Percentiles rank a stretch among this genome's conserved stretches.
Conservation (phyloP, 1,284 basidiomycete genomes). For the Ceratobasidium sp. region DNA sequence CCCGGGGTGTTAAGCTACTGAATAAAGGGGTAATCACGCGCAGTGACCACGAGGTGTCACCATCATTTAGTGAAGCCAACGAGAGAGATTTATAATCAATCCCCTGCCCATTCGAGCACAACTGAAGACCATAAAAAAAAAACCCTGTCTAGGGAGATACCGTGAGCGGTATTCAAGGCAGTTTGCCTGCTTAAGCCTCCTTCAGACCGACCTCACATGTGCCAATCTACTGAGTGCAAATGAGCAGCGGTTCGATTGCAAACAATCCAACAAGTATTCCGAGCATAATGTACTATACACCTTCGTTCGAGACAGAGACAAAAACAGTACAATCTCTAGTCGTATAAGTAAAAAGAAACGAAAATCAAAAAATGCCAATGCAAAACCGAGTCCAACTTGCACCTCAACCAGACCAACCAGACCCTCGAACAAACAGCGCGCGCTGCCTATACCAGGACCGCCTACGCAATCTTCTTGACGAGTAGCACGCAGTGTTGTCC, state of each 20-base stretch:
- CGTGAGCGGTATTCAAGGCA: too few relatives aligned
- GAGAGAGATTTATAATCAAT: too few relatives aligned
- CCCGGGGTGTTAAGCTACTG: too few relatives aligned
- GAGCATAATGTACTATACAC: conserved; percentile 28
- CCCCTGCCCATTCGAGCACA: too few relatives aligned
- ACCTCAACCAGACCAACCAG: not conserved
- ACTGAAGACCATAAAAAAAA: too few relatives aligned
- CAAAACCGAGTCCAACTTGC: not conserved
- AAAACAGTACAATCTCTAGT: conserved; percentile 26
- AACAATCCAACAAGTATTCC: not conserved
- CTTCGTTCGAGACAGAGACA: conserved; percentile 9
- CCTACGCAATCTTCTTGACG: conserved; percentile 37
- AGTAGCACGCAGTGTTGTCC: conserved; percentile 55
- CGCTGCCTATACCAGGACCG: not conserved
- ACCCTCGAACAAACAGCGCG: not conserved
- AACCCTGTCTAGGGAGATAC: too few relatives aligned
- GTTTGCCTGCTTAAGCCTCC: not conserved
- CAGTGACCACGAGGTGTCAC: too few relatives aligned
- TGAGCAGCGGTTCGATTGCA: not conserved
- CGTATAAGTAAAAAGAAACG: conserved; percentile 25
- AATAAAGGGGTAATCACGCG: too few relatives aligned
- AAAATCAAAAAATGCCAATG: conserved; percentile 12
- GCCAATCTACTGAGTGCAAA: too few relatives aligned
- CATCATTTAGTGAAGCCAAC: too few relatives aligned
- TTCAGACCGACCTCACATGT: not conserved